Percentiles rank a stretch among this genome's conserved stretches.
Conservation (phyloP, 176 grass and related monocot genomes). For the Lolium rigidum region DNA sequence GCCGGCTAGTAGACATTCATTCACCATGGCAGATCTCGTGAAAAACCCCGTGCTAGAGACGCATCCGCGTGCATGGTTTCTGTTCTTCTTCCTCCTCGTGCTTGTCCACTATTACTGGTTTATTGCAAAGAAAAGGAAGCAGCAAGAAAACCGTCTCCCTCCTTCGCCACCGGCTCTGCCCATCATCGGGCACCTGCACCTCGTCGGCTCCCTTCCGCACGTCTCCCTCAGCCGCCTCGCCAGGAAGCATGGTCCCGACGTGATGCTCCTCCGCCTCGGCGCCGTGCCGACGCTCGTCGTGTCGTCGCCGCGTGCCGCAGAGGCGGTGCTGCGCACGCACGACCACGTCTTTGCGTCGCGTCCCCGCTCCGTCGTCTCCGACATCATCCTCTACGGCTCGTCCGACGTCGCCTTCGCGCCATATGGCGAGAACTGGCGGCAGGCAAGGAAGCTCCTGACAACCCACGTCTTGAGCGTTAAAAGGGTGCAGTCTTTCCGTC, state of each 20-base stretch:
- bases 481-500: neutral
- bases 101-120: neutral
- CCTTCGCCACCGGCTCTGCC: neutral
- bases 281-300: neutral
- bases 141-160: neutral
- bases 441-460: neutral
- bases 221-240: neutral
- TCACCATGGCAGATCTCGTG: neutral
- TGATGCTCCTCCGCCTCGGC: constrained; percentile 4
- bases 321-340: constrained; percentile 3
- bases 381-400: neutral
- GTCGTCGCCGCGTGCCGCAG: neutral
- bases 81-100: neutral
- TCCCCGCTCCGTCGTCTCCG: neutral
- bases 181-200: neutral
- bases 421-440: neutral
- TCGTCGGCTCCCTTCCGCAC: neutral
- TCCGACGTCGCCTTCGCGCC: neutral
- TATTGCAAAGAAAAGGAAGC: neutral
- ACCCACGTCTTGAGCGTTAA: neutral
- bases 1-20: neutral
- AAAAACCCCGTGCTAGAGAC: neutral
- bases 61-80: neutral
- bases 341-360: neutral
- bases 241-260: neutral